A percentile compares a stretch with the other conserved stretches of the same genome.
These are phyloP conservation scores for Teunomyces lycoperdinae DNA, from an alignment of 805 yeast species.

Conservation along the genomic window DNA sequence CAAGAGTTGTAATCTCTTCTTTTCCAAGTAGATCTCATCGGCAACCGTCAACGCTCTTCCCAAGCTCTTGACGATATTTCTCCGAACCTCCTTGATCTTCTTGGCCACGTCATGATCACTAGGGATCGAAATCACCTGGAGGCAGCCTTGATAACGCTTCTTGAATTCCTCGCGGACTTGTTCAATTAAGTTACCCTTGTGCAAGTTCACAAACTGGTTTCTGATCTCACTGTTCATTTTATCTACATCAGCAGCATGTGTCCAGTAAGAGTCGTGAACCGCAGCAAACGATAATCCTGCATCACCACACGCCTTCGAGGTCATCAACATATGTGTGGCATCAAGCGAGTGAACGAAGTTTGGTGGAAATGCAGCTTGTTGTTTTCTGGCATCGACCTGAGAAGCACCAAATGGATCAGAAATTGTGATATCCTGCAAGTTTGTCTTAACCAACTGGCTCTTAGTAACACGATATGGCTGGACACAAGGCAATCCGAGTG, in stretches of 20 bases:
- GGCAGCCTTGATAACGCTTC: constrained; percentile 69
- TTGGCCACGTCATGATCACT: constrained; percentile 49
- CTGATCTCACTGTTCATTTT: constrained; percentile 68
- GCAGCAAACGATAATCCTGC: constrained; percentile 76
- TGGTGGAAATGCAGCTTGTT: constrained; percentile 92
- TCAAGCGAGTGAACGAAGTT: constrained; percentile 92
- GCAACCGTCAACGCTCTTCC: constrained; percentile 59
- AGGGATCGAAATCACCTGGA: constrained; percentile 58
- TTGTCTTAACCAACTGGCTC: constrained; percentile 69
- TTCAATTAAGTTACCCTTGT: constrained; percentile 67
- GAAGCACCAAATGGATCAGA: constrained; percentile 83
- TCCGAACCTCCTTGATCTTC: constrained; percentile 48
- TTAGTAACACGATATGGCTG: constrained; percentile 85
- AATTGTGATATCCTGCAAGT: constrained; percentile 82
- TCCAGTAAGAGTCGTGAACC: constrained; percentile 98
- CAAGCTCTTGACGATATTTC: constrained; percentile 44
- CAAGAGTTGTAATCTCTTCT: constrained; percentile 54
- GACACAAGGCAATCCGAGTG: constrained; percentile 91
- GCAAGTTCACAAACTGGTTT: constrained; percentile 75
- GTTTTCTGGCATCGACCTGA: constrained; percentile 85
- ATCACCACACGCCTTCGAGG: constrained; percentile 75
- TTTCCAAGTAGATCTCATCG: constrained; percentile 75
- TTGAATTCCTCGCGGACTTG: constrained; percentile 76
- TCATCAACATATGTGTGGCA: constrained; percentile 93
- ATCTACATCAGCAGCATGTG: constrained; percentile 85